Evolutionary conservation across 805 yeast genomes (phyloP).

Genomic region (Lachancea kluyveri): DNA sequence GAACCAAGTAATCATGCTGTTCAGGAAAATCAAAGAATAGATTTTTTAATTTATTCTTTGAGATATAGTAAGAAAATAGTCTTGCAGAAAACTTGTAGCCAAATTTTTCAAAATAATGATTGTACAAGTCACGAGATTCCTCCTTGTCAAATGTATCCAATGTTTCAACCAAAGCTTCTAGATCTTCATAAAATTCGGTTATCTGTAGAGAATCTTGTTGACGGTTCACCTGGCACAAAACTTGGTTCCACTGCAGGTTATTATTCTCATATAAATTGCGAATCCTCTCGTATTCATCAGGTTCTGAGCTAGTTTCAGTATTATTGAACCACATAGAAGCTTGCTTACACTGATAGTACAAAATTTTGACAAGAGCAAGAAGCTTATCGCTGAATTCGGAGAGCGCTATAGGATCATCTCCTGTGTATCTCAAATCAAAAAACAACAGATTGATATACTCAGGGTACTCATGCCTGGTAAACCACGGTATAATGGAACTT

Average conservation of each 20-base stretch:
- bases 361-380: constrained; percentile 35
- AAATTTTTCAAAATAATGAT: constrained; percentile 50
- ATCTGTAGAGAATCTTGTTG: constrained; percentile 51
- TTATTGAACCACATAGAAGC: constrained; percentile 30
- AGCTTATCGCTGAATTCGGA: constrained; percentile 14
- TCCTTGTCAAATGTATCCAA: constrained; percentile 35
- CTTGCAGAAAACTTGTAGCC: constrained; percentile 64
- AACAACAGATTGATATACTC: constrained; percentile 37
- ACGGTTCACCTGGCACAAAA: constrained; percentile 44
- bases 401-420: constrained; percentile 6
- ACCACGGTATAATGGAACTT: constrained; percentile 39
- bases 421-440: constrained; percentile 25
- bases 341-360: constrained; percentile 37
- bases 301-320: constrained; percentile 13
- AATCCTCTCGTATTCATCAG: constrained; percentile 23
- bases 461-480: constrained; percentile 37
- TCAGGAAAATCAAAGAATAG: constrained; percentile 53
- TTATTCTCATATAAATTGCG: constrained; percentile 27
- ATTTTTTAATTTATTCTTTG: constrained; percentile 43
- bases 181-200: constrained; percentile 62
- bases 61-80: constrained; percentile 53
- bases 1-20: constrained; percentile 41
- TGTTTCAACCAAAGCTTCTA: constrained; percentile 51
- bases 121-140: constrained; percentile 42
- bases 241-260: constrained; percentile 49